phyloP scores from a whole-genome alignment of 2,329 filamentous ascomycete genomes.

The Seiridium unicorne region DNA sequence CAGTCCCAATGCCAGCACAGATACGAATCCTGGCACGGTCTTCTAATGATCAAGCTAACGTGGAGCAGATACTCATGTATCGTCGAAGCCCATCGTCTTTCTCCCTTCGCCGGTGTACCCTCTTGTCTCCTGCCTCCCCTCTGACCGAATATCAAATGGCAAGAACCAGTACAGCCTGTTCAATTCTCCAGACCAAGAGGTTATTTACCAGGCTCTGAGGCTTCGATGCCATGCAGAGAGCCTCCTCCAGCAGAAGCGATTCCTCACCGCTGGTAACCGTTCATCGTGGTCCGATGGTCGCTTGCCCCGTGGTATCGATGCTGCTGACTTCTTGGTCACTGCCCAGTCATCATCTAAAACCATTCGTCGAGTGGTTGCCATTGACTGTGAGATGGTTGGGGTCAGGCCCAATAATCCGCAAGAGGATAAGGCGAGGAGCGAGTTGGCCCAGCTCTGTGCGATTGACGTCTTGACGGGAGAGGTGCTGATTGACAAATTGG shows the following conservation, averaged over 20 bases:
- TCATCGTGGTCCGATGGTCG: background rate
- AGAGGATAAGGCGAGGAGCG: constrained; percentile 7
- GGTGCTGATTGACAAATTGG: constrained; percentile 40
- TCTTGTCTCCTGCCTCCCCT: background rate
- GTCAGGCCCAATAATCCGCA: constrained; percentile 13
- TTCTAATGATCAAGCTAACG: too few relatives aligned
- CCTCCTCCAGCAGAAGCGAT: background rate
- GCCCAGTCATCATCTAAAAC: background rate
- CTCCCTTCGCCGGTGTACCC: background rate
- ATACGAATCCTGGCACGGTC: too few relatives aligned
- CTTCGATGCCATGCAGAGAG: background rate
- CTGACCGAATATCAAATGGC: background rate
- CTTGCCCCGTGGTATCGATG: background rate
- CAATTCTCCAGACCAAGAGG: background rate
- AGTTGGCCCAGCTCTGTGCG: constrained; percentile 21
- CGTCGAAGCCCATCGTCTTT: background rate
- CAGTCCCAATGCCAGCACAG: too few relatives aligned
- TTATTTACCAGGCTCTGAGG: background rate
- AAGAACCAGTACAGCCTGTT: background rate
- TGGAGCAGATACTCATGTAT: too few relatives aligned
- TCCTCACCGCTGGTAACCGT: background rate
- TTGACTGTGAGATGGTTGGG: constrained; percentile 50
- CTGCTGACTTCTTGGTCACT: background rate
- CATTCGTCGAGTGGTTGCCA: constrained; percentile 32
- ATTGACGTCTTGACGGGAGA: constrained; percentile 46